These are phyloP conservation scores for Middelhovenomyces tepae DNA, from an alignment of 805 yeast species.

Conservation along the genomic window DNA sequence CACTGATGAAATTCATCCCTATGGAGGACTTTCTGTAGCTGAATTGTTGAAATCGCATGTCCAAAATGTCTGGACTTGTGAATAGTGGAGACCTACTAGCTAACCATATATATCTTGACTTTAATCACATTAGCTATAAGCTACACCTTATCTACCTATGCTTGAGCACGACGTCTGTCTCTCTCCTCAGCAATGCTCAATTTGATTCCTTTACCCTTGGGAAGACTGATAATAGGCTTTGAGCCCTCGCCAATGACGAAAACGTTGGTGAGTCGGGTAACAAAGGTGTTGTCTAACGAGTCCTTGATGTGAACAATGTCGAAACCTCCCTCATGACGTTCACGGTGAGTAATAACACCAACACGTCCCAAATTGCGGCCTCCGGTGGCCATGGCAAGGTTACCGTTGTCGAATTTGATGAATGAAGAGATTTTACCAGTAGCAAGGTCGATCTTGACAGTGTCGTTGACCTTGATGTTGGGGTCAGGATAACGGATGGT, in stretches of 20 bases:
- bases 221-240: conserved; percentile 89
- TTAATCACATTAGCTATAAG: conserved; percentile 2
- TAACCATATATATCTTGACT: neutral
- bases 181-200: conserved; percentile 94
- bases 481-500: conserved; percentile 99
- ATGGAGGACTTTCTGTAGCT: conserved; percentile 22
- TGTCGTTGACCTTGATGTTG: conserved; percentile 90
- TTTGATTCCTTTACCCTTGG: conserved; percentile 99
- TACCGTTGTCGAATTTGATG: conserved; percentile 90
- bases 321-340: conserved; percentile 97
- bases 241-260: conserved; percentile 93
- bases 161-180: conserved; percentile 93
- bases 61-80: conserved; percentile 3
- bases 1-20: conserved; percentile 9
- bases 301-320: conserved; percentile 96
- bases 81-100: too few relatives aligned
- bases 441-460: conserved; percentile 94
- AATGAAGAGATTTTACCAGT: conserved; percentile 87
- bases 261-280: conserved; percentile 88
- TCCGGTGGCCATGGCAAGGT: conserved; percentile 88
- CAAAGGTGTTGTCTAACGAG: conserved; percentile 87
- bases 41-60: conserved; percentile 25
- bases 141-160: conserved; percentile 19
- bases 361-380: conserved; percentile 98
- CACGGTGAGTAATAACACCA: conserved; percentile 93